These are phyloP conservation scores for Leucosporidium scottii DNA, from an alignment of 768 basidiomycete genomes.

Conservation along the genomic window DNA sequence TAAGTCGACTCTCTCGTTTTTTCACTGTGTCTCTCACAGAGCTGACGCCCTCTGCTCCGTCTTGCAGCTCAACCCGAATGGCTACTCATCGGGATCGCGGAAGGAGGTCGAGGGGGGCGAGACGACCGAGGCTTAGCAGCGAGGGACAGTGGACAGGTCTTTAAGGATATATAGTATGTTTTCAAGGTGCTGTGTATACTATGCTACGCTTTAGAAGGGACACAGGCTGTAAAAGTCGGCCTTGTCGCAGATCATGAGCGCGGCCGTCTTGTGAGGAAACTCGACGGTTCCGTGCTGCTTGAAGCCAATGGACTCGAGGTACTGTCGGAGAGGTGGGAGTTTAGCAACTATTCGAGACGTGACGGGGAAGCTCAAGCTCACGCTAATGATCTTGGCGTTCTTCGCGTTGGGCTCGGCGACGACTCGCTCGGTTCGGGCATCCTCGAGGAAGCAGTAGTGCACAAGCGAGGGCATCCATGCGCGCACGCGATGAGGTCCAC, in stretches of 20 bases:
- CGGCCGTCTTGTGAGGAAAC: constrained; percentile 33
- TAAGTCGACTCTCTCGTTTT: background rate
- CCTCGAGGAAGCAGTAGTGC: constrained; percentile 34
- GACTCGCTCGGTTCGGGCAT: constrained; percentile 31
- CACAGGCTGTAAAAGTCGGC: constrained; percentile 20
- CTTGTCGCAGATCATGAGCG: constrained; percentile 32
- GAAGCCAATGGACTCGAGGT: constrained; percentile 30
- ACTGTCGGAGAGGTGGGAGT: constrained; percentile 1
- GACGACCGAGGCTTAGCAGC: too few species aligned
- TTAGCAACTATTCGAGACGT: too few species aligned
- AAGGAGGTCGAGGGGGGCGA: too few species aligned
- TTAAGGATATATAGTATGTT: too few species aligned
- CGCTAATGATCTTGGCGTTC: constrained; percentile 28
- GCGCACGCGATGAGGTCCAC: constrained; percentile 30
- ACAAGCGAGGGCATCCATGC: constrained; percentile 32
- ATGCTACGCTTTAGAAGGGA: constrained; percentile 15
- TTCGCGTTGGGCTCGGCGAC: constrained; percentile 33
- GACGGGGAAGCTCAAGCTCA: too few species aligned
- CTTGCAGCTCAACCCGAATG: background rate
- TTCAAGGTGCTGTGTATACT: too few species aligned
- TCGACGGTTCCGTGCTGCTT: constrained; percentile 25
- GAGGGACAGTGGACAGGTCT: too few species aligned
- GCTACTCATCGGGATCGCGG: background rate
- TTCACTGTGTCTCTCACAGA: background rate
- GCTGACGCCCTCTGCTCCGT: background rate